Percentiles rank a stretch among this genome's conserved stretches.
Evolutionary conservation across 1,139 yeast species (phyloP).

Genomic region (Scheffersomyces cryptocercus): DNA sequence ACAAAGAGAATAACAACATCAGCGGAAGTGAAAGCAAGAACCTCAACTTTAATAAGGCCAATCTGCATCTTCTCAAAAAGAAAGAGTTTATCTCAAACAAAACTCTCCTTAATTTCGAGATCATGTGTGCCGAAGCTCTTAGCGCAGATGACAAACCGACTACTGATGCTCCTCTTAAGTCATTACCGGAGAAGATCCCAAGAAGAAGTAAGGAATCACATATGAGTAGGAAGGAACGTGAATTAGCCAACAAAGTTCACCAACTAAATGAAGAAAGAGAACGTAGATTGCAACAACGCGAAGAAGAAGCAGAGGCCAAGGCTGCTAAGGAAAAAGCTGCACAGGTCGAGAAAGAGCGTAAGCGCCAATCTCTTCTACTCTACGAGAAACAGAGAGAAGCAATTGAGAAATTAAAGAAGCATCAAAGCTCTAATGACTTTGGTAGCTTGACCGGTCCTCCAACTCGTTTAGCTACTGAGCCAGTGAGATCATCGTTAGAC

Average conservation of each 20-base stretch:
- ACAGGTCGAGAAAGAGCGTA: slow-evolving; percentile 14
- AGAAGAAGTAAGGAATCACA: background rate
- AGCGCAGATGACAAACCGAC: slow-evolving; percentile 8
- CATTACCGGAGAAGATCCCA: slow-evolving; percentile 5
- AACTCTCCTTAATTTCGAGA: slow-evolving; percentile 32
- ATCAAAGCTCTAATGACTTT: slow-evolving; percentile 29
- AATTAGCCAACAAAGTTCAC: slow-evolving; percentile 32
- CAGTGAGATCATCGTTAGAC: slow-evolving; percentile 34
- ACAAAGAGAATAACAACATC: background rate
- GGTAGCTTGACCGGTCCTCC: slow-evolving; percentile 11
- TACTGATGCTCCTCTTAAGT: slow-evolving; percentile 1
- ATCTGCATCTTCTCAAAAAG: slow-evolving; percentile 6
- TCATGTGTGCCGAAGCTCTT: slow-evolving; percentile 22
- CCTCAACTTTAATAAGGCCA: no score
- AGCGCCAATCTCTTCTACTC: slow-evolving; percentile 23
- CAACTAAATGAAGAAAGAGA: slow-evolving; percentile 32
- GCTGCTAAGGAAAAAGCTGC: slow-evolving; percentile 7
- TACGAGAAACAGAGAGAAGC: slow-evolving; percentile 34
- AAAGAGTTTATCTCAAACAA: slow-evolving; percentile 14
- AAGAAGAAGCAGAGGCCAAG: slow-evolving; percentile 6
- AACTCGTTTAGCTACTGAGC: slow-evolving; percentile 18
- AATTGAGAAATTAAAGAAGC: slow-evolving; percentile 29
- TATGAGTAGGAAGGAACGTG: slow-evolving; percentile 20
- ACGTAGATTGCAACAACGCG: slow-evolving; percentile 16
- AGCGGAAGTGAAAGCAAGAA: no score